Evolutionary conservation across 768 basidiomycete genomes (phyloP), one percentile per base, ranked within the genome.

Genomic region (Sarcodon sp.): DNA sequence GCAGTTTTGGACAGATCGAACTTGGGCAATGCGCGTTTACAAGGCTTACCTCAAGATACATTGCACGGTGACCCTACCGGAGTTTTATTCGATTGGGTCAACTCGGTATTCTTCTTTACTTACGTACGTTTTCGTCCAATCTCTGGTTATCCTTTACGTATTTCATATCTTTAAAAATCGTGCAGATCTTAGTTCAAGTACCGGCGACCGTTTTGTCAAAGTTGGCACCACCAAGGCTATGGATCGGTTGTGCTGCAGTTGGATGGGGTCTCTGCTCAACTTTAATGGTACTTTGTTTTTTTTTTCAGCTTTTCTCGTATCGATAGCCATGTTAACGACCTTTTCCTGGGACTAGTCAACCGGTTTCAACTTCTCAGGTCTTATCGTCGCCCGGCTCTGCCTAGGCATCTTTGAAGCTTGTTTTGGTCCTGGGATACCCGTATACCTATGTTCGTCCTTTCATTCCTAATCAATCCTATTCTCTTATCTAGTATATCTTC

Each of bases 231-330:
- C 86, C 86, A 3, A 71, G 77, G 12, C 58, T 75, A 43, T 88
- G 80, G 79, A 71, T 87, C 49, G 80, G 80, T 12, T 63, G 61
- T 13, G 69, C 77, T 35, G 78, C 83, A 0, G 60, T 83, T 5
- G 82, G 83, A 33, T 88, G 86, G 86, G 85, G 86, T 2, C 54
- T 78, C n/a, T 77, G 75, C 35, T 86, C 85, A 7, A 80, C 80
- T 0, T 67, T 86, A 39, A 76, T 83, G 77, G 83, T 81, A 47
- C 9, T 53, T 43, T 4, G n/a, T 33, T 8, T 10, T 15, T 33
- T 16, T 33, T 1, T 46, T 12, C 16, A n/a, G n/a, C n/a, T 37
- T 18, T 34, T 27, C 16, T 11, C 3, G 35, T 8, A 18, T 38
- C 18, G 13, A 37, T 34, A 10, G 16, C 36, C 45, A 51, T 32